phyloP scores from a whole-genome alignment of 1,284 basidiomycete species.

The Trametes pubescens region DNA sequence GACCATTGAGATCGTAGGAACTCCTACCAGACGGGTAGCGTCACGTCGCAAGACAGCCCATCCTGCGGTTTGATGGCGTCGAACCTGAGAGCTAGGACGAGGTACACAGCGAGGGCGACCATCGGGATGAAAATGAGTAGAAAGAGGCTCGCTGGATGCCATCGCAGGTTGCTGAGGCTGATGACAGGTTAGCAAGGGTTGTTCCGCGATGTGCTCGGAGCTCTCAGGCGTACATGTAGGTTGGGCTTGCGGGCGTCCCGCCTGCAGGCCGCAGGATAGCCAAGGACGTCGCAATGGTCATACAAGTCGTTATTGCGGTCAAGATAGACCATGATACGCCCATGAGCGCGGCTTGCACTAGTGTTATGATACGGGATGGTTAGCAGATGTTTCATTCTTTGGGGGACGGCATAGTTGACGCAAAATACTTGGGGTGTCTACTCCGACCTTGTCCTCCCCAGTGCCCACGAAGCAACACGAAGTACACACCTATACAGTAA shows the following conservation, averaged over 20 bases:
- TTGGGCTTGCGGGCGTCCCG: conserved; percentile 41
- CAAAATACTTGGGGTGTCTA: not conserved
- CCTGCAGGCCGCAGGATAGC: conserved; percentile 57
- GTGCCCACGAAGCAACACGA: not conserved
- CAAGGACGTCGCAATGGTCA: conserved; percentile 57
- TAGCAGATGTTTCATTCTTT: too few relatives aligned
- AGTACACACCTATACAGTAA: conserved; percentile 62
- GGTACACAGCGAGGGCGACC: conserved; percentile 51
- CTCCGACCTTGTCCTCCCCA: too few relatives aligned
- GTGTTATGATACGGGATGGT: conserved; percentile 2
- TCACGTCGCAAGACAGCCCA: conserved; percentile 64
- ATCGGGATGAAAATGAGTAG: conserved; percentile 53
- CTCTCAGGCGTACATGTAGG: conserved; percentile 40
- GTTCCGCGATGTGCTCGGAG: conserved; percentile 18
- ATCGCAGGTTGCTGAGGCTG: conserved; percentile 33
- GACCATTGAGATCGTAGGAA: not conserved
- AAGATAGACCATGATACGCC: conserved; percentile 57
- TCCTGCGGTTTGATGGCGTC: conserved; percentile 55
- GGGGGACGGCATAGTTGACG: not conserved
- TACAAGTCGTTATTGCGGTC: conserved; percentile 57
- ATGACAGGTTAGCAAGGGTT: conserved; percentile 8
- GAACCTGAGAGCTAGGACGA: conserved; percentile 52
- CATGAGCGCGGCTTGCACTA: conserved; percentile 60
- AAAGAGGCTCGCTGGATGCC: conserved; percentile 51
- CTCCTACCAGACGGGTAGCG: conserved; percentile 60